phyloP scores from a whole-genome alignment of 768 basidiomycete species.

The Trametes cinnabarina region DNA sequence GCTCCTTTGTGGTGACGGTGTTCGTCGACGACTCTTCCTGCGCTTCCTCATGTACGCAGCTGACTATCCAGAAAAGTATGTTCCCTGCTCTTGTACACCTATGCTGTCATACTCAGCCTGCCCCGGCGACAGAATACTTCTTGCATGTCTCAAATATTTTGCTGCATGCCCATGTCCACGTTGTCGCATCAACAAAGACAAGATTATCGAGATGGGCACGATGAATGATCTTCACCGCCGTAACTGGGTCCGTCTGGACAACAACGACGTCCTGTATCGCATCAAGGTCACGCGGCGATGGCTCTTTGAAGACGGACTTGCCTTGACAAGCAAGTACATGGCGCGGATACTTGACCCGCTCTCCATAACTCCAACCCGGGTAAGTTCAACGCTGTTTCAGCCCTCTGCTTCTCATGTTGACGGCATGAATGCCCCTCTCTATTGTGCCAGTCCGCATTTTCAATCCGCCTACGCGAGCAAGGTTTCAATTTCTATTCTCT shows the following conservation, averaged over 20 bases:
- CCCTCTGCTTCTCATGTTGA: not conserved
- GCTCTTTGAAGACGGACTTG: conserved; percentile 19
- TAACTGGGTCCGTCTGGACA: conserved; percentile 10
- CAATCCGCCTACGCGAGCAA: conserved; percentile 11
- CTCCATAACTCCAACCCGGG: conserved; percentile 21
- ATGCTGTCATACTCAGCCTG: too few relatives aligned
- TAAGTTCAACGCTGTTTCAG: not conserved
- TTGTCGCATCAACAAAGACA: conserved; percentile 33
- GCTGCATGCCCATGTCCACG: conserved; percentile 41
- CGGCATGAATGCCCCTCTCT: too few relatives aligned
- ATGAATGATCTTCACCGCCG: not conserved
- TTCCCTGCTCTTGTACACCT: not conserved
- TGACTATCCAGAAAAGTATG: conserved; percentile 38
- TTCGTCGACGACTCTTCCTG: conserved; percentile 25
- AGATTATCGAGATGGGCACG: conserved; percentile 32
- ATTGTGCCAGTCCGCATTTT: conserved; percentile 33
- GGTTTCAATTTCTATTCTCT: conserved; percentile 30
- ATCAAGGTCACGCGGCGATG: conserved; percentile 11
- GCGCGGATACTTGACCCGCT: conserved; percentile 9
- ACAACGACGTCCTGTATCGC: not conserved
- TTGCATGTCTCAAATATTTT: conserved; percentile 38
- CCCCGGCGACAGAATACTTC: conserved; percentile 29
- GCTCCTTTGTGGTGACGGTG: conserved; percentile 27
- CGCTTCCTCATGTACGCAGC: conserved; percentile 31
- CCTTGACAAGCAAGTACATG: conserved; percentile 8